phyloP scores from a whole-genome alignment of 1,284 basidiomycete species.

The Coniophora puteana region DNA sequence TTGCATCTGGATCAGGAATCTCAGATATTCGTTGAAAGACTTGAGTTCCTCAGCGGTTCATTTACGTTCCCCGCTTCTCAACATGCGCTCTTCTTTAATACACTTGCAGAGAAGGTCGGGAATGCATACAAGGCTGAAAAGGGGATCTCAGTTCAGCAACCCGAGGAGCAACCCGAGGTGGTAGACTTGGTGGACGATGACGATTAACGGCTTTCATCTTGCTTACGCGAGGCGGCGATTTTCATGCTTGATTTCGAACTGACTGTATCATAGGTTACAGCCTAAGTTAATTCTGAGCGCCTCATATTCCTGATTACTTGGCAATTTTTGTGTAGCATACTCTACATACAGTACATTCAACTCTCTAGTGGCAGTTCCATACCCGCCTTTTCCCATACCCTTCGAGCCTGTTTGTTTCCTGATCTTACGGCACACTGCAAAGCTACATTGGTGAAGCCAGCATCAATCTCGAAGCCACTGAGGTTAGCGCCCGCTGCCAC shows the following conservation, averaged over 20 bases:
- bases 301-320: too few relatives aligned
- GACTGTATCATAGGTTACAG: too few relatives aligned
- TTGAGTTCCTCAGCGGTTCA: constrained; percentile 57
- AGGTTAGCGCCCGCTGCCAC: constrained; percentile 74
- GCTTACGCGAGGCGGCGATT: too few relatives aligned
- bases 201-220: too few relatives aligned
- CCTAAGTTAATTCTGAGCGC: too few relatives aligned
- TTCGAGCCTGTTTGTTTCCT: constrained; percentile 40
- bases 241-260: too few relatives aligned
- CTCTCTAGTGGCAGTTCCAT: too few relatives aligned
- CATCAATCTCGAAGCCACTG: constrained; percentile 61
- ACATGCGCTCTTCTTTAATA: constrained; percentile 59
- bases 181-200: too few relatives aligned
- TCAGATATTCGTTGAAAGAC: constrained; percentile 44
- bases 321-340: too few relatives aligned
- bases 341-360: too few relatives aligned
- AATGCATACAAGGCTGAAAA: constrained; percentile 32
- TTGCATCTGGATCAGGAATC: constrained; percentile 59
- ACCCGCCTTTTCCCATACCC: constrained; percentile 51
- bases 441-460: constrained; percentile 51
- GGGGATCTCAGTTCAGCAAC: constrained; percentile 24
- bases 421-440: constrained; percentile 41
- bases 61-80: constrained; percentile 70
- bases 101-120: constrained; percentile 47
- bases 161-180: too few relatives aligned